Conservation (phyloP, 1,139 yeast species). For the Sugiyamaella pinicola region DNA sequence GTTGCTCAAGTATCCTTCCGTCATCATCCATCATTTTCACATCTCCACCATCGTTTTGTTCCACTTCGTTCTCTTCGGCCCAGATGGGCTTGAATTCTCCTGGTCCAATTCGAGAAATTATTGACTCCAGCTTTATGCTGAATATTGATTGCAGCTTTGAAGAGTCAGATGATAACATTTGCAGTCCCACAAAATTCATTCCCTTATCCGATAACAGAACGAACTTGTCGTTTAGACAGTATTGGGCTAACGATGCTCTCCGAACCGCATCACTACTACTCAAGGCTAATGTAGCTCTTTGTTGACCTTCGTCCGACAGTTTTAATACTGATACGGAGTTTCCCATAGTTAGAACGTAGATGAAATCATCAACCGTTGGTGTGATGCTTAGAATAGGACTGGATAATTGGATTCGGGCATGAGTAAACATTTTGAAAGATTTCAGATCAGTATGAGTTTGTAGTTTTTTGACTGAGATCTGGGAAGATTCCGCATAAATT, state of each 20-base stretch:
- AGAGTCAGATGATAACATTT: slow-evolving; percentile 5
- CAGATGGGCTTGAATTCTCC: slow-evolving; percentile 13
- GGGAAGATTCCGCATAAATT: slow-evolving; percentile 27
- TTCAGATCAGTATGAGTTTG: slow-evolving; percentile 12
- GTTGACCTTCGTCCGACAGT: slow-evolving; percentile 1
- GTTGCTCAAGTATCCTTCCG: slow-evolving; percentile 1
- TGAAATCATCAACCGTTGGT: slow-evolving; percentile 7
- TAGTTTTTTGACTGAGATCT: slow-evolving; percentile 9
- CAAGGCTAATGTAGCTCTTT: slow-evolving; percentile 1
- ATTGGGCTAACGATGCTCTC: slow-evolving; percentile 23
- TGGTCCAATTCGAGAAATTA: slow-evolving; percentile 13
- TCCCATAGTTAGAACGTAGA: slow-evolving; percentile 25
- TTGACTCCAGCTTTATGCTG: slow-evolving; percentile 14
- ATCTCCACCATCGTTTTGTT: slow-evolving; percentile 3
- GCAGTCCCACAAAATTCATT: slow-evolving; percentile 22
- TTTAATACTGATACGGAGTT: slow-evolving; percentile 11
- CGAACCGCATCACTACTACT: slow-evolving; percentile 23
- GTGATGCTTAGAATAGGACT: slow-evolving; percentile 21
- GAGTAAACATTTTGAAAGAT: slow-evolving; percentile 17
- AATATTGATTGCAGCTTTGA: slow-evolving; percentile 18
- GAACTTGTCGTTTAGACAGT: slow-evolving; percentile 19
- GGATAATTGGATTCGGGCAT: slow-evolving; percentile 1
- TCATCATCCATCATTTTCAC: slow-evolving; percentile 2
- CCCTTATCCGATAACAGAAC: slow-evolving; percentile 27
- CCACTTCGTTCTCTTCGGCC: slow-evolving; percentile 4